Percentiles rank a stretch among this genome's conserved stretches.
Conservation (phyloP, 2,329 filamentous ascomycete species). For the Ceratocystis cubensis region DNA sequence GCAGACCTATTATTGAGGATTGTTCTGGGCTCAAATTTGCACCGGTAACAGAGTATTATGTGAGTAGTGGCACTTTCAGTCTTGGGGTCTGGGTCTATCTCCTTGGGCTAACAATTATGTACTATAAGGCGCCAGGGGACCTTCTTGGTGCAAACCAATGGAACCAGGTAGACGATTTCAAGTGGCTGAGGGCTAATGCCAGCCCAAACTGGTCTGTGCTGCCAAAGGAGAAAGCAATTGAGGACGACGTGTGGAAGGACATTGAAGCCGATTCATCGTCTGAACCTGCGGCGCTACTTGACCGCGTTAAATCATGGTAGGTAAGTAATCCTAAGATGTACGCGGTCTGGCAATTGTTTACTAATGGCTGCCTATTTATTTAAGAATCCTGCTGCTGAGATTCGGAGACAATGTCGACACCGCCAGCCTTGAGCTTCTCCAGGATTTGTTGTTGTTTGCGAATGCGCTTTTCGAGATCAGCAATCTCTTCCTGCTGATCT, state of each 20-base stretch:
- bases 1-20: slow-evolving; percentile 87
- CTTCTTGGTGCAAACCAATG: slow-evolving; percentile 50
- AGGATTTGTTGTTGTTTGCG: slow-evolving; percentile 48
- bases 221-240: slow-evolving; percentile 44
- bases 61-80: slow-evolving; percentile 28
- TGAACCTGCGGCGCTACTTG: background rate
- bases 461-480: slow-evolving; percentile 51
- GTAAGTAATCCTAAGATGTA: background rate
- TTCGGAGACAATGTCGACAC: slow-evolving; percentile 31
- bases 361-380: background rate
- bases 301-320: background rate
- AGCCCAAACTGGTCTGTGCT: slow-evolving; percentile 82
- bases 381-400: slow-evolving; percentile 12
- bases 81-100: background rate
- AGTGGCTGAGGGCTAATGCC: slow-evolving; percentile 76
- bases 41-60: slow-evolving; percentile 56
- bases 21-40: slow-evolving; percentile 70
- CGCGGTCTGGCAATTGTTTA: background rate
- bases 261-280: slow-evolving; percentile 43
- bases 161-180: slow-evolving; percentile 92
- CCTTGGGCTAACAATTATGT: slow-evolving; percentile 12
- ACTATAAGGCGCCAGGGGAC: slow-evolving; percentile 10
- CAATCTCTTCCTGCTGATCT: slow-evolving; percentile 61
- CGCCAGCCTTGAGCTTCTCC: slow-evolving; percentile 40
- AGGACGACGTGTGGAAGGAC: slow-evolving; percentile 54